Evolutionary conservation across 2,329 filamentous ascomycete species (phyloP), one percentile per base, ranked within the genome.

Genomic region (Fusarium humuli): DNA sequence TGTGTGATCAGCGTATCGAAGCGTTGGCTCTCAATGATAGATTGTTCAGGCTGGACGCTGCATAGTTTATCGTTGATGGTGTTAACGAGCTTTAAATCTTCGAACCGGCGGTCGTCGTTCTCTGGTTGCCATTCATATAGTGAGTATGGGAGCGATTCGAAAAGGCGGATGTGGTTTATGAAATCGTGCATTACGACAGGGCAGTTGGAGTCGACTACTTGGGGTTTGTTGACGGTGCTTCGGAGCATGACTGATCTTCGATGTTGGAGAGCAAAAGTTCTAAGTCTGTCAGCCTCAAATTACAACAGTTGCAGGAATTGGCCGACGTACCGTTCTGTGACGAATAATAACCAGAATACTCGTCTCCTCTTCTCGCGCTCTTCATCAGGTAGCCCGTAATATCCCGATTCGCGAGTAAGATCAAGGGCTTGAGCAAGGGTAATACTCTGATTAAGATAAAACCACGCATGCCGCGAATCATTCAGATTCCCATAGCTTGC

Each of bases 341-440:
- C 78, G 50, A 80, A 80, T 0, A 80, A 42, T 0, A 80, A 70
- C 79, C 79, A 80, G 27, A 80, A 78, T 7, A 79, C 70, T 0
- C 77, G 73, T 6, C 77, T 61, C 34, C 77, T 70, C 57, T 63
- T 74, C n/a, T 79, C 76, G 0, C 74, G 67, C 7, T 79, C 77
- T 2, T 32, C 56, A 3, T 70, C 57, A 2, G 71, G 45, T 0
- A 79, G 16, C 9, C 67, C 64, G 13, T 65, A 34, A 30, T 77
- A 77, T 0, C 77, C 75, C 1, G 67, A 53, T 45, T 79, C 77
- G 8, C 67, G 67, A 5, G 77, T 76, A 1, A 78, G 46, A 5
- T 75, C 70, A 8, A 79, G 73, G 0, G 75, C 67, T 12, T 77
- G 73, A 0, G 76, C 75, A 11, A 79, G 70, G 0, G 73, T 74